Percentiles rank a stretch among this genome's conserved stretches.
phyloP scores from a whole-genome alignment of 2,329 filamentous ascomycete species.

The Paraconiothyrium brasiliense region DNA sequence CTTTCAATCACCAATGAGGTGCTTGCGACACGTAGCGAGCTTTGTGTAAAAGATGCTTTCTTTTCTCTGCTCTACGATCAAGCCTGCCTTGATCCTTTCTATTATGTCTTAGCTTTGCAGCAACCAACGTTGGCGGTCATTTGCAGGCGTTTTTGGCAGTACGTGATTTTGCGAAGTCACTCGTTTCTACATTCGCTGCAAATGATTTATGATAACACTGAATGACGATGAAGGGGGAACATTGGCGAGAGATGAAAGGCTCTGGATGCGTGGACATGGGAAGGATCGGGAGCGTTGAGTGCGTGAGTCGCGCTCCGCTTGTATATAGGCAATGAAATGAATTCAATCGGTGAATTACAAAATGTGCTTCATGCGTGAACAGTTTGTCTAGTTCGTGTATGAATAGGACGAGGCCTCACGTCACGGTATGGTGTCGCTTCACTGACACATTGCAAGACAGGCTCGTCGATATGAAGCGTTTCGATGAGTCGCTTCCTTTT shows the following conservation, averaged over 20 bases:
- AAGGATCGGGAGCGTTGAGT: conserved; percentile 8
- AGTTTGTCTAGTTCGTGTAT: too few species aligned
- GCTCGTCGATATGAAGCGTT: too few species aligned
- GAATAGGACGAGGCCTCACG: too few species aligned
- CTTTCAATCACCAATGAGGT: background rate
- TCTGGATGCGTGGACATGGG: conserved; percentile 1
- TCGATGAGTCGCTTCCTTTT: too few species aligned
- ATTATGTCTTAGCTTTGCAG: background rate
- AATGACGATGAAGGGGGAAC: background rate
- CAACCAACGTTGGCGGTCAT: background rate
- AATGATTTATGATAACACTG: conserved; percentile 4
- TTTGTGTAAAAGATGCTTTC: background rate
- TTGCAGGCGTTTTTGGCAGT: background rate
- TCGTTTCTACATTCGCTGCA: conserved; percentile 4
- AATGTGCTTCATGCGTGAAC: background rate
- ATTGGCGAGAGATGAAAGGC: background rate
- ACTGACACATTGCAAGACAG: too few species aligned
- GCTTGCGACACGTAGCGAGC: background rate
- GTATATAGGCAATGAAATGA: conserved; percentile 2
- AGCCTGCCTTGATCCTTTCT: background rate
- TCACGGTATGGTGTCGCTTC: too few species aligned
- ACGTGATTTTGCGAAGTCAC: conserved; percentile 1
- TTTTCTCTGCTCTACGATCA: background rate
- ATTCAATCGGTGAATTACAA: background rate
- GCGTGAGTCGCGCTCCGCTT: conserved; percentile 8